Evolutionary conservation across 345 rosid species (phyloP), one percentile per base, ranked within the genome.

Genomic region (Aethionema arabicum): DNA sequence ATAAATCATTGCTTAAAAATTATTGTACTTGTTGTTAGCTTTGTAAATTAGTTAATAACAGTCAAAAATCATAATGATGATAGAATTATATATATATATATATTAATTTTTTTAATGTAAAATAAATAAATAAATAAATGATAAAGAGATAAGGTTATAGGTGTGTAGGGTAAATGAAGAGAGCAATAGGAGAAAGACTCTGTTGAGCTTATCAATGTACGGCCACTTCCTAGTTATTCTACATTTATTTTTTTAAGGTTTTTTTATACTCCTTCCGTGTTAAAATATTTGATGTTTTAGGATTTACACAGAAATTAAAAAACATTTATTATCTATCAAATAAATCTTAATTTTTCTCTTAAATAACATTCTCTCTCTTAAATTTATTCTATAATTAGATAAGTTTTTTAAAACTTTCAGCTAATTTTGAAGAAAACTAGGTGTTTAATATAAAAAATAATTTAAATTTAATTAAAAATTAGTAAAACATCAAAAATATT

Each of bases 151-250:
- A 61, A 69, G 32, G 67, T 54, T 21, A 45, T 52, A 60, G 52
- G 48, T 36, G 32, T 11, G 7, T 40, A 45, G 52, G 43, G 43
- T 57, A 64, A 70, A 63, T 62, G 52, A 35, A 43, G 59, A 49
- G 63, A 69, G 69, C 59, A 50, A 39, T 9, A 59, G 53, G 52
- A 46, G 65, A 63, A 12, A 38, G 40, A 36, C 55, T 11, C 66
- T 71, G 10, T 71, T 64, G 56, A 64, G 36, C 7, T 58, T 64
- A 64, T 71, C 70, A 57, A 71, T 51, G 66, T 71, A 64, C 70
- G 66, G 75, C 60, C 52, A 15, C 9, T 71, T 58, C 56, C 56
- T 54, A 43, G 47, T 70, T 51, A 57, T 51, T 70, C 52, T 40
- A 32, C 41, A 63, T 6, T 53, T 45, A 33, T 42, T 47, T 50